phyloP scores from a whole-genome alignment of 83 land plant species.

The Picea mariana region DNA sequence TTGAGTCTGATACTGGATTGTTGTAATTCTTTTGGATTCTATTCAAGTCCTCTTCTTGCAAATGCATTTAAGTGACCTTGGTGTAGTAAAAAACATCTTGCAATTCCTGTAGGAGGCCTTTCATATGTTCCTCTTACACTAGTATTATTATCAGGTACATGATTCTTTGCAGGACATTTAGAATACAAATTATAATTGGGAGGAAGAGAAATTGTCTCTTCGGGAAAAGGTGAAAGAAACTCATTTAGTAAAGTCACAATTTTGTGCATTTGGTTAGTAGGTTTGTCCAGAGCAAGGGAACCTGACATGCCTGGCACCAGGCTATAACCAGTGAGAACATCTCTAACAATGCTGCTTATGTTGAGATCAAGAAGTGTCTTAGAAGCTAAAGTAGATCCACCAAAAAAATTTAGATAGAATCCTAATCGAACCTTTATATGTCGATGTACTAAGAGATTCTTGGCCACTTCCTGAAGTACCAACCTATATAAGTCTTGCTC shows the following conservation, averaged over 20 bases:
- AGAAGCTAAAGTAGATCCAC: conserved; percentile 75
- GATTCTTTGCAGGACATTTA: conserved; percentile 21
- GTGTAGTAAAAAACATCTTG: conserved; percentile 82
- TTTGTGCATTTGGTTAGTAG: conserved; percentile 73
- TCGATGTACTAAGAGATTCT: conserved; percentile 54
- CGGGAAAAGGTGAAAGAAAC: conserved; percentile 61
- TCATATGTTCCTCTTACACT: conserved; percentile 86
- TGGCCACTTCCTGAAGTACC: conserved; percentile 42
- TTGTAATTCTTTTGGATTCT: no score
- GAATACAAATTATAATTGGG: not conserved
- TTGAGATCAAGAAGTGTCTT: conserved; percentile 70
- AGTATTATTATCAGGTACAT: conserved; percentile 40
- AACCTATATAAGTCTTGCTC: conserved; percentile 52
- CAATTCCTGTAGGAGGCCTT: conserved; percentile 76
- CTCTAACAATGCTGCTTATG: conserved; percentile 69
- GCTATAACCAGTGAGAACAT: conserved; percentile 56
- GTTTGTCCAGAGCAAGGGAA: conserved; percentile 38
- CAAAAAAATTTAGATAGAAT: conserved; percentile 70
- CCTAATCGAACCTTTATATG: conserved; percentile 78
- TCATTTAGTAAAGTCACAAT: no score
- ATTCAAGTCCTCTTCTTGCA: no score
- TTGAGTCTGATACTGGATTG: conserved; percentile 38
- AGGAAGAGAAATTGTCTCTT: conserved; percentile 70
- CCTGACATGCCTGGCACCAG: conserved; percentile 49
- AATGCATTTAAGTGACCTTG: conserved; percentile 13